Base-by-base conservation (phyloP, 495 filamentous ascomycete species). In the Neurospora tetrasperma region DNA sequence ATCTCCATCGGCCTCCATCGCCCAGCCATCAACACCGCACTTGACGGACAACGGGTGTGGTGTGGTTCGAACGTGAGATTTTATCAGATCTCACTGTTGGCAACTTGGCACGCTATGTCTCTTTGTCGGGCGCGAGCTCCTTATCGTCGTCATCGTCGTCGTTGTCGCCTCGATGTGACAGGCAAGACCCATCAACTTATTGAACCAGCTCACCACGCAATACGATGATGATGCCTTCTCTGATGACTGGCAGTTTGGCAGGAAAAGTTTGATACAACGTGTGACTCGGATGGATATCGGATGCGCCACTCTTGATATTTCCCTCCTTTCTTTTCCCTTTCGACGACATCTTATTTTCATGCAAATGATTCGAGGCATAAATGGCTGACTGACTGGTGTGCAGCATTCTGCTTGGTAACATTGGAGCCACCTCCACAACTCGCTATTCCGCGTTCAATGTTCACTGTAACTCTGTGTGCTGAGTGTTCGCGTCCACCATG, bases 11-110 rank as follows among this genome's bases (percentile, higher is more conserved):
- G 12, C 54, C 27, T 66, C 54, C 54, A 66, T 66, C 54, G 54
- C 54, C 54, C 54, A 66, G 54, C 54, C 54, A 66, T 66, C 54
- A 69, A 71, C 70, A 42, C 16, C 70, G 20, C 35, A 48, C 44
- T 71, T 72, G 71, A 66, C 54, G 12, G 27, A 66, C 54, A 66
- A 35, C 69, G 38, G 68, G 35, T 74, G 70, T 42, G 73, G 73
- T 54, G 41, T 69, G 69, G 41, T 35, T 73, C 31, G 16, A 75
- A 42, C 23, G 39, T 69, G 40, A 23, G 71, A 69, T 73, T 75
- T 72, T 73, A 73, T 73, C 69, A 69, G 72, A 71, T 71, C 39
- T 71, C 39, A 16, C 70, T 39, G 23, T 59, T 48, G 39, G 40
- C 40, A 41, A 41, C 40, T 41, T 41, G 40, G 27, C 42, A 71